Evolutionary conservation across 768 basidiomycete species (phyloP), one percentile per base, ranked within the genome.

Genomic region (Lactifluus volemus): DNA sequence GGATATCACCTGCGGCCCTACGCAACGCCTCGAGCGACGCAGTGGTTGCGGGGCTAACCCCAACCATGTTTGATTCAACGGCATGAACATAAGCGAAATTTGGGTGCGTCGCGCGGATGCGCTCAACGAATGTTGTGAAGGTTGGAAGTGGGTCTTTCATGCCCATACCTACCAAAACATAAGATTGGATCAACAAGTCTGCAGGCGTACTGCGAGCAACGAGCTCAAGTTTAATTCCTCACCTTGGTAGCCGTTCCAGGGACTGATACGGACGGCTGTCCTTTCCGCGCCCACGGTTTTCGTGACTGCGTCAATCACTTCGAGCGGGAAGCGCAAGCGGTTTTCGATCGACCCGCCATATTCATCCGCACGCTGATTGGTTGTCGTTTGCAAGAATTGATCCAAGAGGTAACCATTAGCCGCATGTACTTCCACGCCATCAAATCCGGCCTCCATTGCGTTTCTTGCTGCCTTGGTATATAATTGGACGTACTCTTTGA

Each of bases 281-380:
- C 71, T 69, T 42, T 74, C 72, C n/a, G 68, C 67, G 1, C 79
- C 79, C 36, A 78, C 68, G 3, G 76, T 73, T 3, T 68, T 59
- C 21, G 63, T 53, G 36, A 78, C 70, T 7, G 75, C 74, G 17
- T 73, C 66, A 81, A 79, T 4, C 75, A 34, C 32, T 9, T 34
- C 32, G 9, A 34, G 32, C 1, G 32, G 32, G 32, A 34, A 34
- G 32, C 32, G 70, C 2, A 70, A 63, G 10, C 80, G 70, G 68
- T 78, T 78, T 66, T 77, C 74, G 53, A 79, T 60, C 9, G 71
- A 73, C 2, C 80, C 80, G 6, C 80, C 79, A 68, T 77, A 82
- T 57, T 71, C 69, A 68, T 79, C 78, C 30, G 72, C 75, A 29
- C 77, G 72, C 48, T 73, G 65, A 68, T 79, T 78, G 29, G 67